Conservation (phyloP, 2,329 filamentous ascomycete genomes). For the Colletotrichum eremochloae region DNA sequence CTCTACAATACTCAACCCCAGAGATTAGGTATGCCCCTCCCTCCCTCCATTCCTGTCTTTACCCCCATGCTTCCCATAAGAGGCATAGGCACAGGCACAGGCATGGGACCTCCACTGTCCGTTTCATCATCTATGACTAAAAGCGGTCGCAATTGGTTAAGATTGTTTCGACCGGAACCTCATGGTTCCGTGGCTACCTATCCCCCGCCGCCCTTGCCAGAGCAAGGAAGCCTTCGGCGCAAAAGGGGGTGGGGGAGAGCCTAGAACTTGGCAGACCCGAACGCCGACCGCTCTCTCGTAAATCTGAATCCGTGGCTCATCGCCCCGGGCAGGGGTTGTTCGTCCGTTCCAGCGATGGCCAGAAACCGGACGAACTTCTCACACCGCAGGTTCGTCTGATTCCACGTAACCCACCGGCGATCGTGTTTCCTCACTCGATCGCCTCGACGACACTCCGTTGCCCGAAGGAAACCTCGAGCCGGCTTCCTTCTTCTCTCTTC, state of each 20-base stretch:
- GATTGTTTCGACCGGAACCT: constrained; percentile 5
- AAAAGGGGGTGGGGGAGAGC: background rate
- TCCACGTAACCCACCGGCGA: background rate
- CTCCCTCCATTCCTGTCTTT: background rate
- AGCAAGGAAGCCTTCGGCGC: background rate
- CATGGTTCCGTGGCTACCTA: background rate
- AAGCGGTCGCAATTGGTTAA: background rate
- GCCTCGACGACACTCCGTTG: background rate
- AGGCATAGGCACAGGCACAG: background rate
- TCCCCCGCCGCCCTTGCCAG: background rate
- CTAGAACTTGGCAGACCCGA: background rate
- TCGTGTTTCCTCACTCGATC: background rate
- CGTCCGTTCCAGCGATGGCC: background rate
- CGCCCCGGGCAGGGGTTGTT: background rate
- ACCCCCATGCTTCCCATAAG: background rate
- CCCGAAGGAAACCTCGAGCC: background rate
- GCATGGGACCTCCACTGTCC: background rate
- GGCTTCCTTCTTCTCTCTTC: too few species aligned
- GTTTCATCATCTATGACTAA: constrained; percentile 1
- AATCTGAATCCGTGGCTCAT: background rate
- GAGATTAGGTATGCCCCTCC: background rate
- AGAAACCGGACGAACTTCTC: background rate
- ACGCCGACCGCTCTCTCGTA: constrained; percentile 11
- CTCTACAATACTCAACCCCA: constrained; percentile 30
- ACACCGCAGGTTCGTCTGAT: constrained; percentile 35